Conservation (phyloP, 331 rosid genomes). For the Phaseolus coccineus region DNA sequence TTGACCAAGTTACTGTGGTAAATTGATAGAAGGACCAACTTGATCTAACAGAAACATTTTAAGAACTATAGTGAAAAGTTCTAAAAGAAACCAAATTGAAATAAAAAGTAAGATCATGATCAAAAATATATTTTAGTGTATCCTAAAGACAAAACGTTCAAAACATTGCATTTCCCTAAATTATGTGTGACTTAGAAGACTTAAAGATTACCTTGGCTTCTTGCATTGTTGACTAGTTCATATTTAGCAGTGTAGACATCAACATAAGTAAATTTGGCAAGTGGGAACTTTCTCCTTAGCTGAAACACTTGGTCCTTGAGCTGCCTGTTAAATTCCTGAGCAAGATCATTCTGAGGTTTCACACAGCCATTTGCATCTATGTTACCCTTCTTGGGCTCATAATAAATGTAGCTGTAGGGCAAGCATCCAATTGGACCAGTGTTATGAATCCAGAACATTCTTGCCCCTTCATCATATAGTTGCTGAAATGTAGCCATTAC, state of each 20-base stretch:
- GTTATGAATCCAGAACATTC: conserved; percentile 81
- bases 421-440: conserved; percentile 85
- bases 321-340: conserved; percentile 78
- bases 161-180: neutral
- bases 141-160: neutral
- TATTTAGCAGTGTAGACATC: conserved; percentile 75
- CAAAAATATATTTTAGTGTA: no score
- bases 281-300: conserved; percentile 57
- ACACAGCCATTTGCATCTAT: conserved; percentile 74
- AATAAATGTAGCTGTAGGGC: conserved; percentile 58
- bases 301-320: conserved; percentile 58
- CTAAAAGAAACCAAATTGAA: no score
- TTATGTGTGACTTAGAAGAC: neutral
- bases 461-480: conserved; percentile 76
- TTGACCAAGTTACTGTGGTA: neutral
- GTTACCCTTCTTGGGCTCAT: conserved; percentile 56
- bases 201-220: conserved; percentile 54
- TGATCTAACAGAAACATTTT: neutral
- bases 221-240: conserved; percentile 61
- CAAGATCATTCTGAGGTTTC: conserved; percentile 63
- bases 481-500: conserved; percentile 58
- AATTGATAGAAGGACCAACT: no score
- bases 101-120: no score
- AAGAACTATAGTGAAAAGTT: neutral
- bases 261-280: conserved; percentile 65